These are phyloP conservation scores for Neospermospora avenae DNA, from an alignment of 2,329 filamentous ascomycete species.

Conservation along the genomic window DNA sequence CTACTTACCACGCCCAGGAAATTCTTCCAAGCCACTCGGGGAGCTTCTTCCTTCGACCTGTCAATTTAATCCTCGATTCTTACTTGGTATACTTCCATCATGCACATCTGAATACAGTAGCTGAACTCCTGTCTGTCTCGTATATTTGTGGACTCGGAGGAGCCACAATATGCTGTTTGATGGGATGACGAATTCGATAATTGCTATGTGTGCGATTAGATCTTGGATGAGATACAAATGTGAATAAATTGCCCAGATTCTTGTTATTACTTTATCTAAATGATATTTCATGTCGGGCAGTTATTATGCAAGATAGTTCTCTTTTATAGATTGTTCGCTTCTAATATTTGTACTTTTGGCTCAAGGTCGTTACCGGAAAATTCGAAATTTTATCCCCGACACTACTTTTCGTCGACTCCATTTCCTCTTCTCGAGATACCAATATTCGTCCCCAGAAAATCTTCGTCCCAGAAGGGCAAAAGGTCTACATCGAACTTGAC, in stretches of 20 bases:
- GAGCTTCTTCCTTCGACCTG: background rate
- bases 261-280: no score
- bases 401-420: background rate
- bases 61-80: constrained; percentile 1
- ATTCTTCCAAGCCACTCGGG: constrained; percentile 4
- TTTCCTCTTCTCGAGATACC: background rate
- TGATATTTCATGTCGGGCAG: no score
- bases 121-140: constrained; percentile 6
- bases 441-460: background rate
- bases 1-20: constrained; percentile 1
- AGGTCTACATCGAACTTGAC: background rate
- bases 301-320: no score
- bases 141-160: constrained; percentile 15
- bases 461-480: background rate
- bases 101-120: background rate
- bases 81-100: constrained; percentile 18
- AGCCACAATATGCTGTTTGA: background rate
- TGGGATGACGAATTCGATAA: constrained; percentile 13
- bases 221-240: background rate
- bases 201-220: background rate
- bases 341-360: no score
- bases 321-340: no score
- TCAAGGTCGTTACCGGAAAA: no score
- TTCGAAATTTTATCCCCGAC: background rate
- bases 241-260: no score